Evolutionary conservation across 371 early-diverging fungal genomes (phyloP).

Genomic region (Dipsacomyces acuminosporus): DNA sequence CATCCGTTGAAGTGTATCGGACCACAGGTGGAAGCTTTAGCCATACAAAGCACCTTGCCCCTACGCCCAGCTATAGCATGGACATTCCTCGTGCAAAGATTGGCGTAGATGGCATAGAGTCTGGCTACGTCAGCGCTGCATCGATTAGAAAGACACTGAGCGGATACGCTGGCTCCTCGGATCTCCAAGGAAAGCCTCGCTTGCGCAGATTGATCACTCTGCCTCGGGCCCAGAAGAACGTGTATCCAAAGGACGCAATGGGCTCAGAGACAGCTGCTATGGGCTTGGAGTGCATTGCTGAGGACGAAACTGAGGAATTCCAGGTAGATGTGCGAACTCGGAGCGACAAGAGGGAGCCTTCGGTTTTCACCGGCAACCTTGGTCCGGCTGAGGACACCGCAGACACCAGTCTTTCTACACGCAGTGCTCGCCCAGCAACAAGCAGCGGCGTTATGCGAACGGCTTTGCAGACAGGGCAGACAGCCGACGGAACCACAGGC

Average conservation of each 20-base stretch:
- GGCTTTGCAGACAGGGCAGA: too few relatives aligned
- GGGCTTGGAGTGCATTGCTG: constrained; percentile 27
- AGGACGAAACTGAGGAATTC: constrained; percentile 23
- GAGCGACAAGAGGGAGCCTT: neutral
- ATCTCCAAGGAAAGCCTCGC: constrained; percentile 21
- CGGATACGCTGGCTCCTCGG: constrained; percentile 23
- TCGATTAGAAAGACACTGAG: constrained; percentile 25
- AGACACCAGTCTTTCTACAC: neutral
- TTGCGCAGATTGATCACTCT: constrained; percentile 28
- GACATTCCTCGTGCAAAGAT: constrained; percentile 17
- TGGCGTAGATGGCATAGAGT: constrained; percentile 10
- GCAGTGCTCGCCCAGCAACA: neutral
- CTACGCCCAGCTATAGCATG: constrained; percentile 23
- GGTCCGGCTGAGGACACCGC: neutral
- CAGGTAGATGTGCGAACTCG: too few relatives aligned
- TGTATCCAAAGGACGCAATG: too few relatives aligned
- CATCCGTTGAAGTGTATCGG: too few relatives aligned
- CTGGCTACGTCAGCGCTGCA: constrained; percentile 15
- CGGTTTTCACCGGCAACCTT: neutral
- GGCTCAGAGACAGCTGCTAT: neutral
- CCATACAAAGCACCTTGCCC: too few relatives aligned
- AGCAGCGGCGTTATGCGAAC: neutral
- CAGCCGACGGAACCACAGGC: too few relatives aligned
- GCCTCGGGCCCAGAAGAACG: neutral
- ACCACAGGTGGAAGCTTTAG: too few relatives aligned